Evolutionary conservation across 176 grass and related monocot species (phyloP), one percentile per base, ranked within the genome.

Genomic region (Saccharum spontaneum): DNA sequence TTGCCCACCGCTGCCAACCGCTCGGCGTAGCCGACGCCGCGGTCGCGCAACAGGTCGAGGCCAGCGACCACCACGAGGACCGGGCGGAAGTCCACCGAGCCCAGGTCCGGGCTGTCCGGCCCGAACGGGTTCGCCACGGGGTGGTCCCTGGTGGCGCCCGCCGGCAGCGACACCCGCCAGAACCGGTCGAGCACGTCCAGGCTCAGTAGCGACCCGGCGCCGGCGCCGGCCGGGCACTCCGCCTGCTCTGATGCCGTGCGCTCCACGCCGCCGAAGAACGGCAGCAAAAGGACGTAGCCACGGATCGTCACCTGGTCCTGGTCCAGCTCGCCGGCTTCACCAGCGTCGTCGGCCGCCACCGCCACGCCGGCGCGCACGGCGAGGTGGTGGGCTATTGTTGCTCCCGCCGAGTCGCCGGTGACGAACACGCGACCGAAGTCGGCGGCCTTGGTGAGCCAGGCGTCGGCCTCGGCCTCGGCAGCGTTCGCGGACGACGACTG

Each of bases 141-240:
- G 75, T 98, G 91, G 79, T 98, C 93, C 55, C 83, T 82, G 67
- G 80, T 95, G 72, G 80, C 77, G n/a, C 87, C 93, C 1, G 5
- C 40, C 48, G 96, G 96, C 71, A 98, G 83, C 38, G 93, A 95
- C 11, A 98, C 91, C 77, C 91, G 87, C 96, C 96, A 98, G 86
- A 92, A 98, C 75, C 66, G 78, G 85, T 97, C 94, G 33, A 84
- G 79, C 4, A 90, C 68, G 49, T 91, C 85, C 49, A 74, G 87
- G 80, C 84, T 91, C 30, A 91, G 82, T 72, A 98, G 85, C 69
- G 72, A 69, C 10, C 78, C 92, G 26, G 67, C 26, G 8, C 55
- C 92, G 23, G 67, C 26, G 8, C 55, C 92, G 23, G 61, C 26
- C 8, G 89, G 92, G 62, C 89, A 93, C 72, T 81, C 85, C 3